Evolutionary conservation across 495 filamentous ascomycete genomes (phyloP).

Genomic region (Talaromyces borbonicus): DNA sequence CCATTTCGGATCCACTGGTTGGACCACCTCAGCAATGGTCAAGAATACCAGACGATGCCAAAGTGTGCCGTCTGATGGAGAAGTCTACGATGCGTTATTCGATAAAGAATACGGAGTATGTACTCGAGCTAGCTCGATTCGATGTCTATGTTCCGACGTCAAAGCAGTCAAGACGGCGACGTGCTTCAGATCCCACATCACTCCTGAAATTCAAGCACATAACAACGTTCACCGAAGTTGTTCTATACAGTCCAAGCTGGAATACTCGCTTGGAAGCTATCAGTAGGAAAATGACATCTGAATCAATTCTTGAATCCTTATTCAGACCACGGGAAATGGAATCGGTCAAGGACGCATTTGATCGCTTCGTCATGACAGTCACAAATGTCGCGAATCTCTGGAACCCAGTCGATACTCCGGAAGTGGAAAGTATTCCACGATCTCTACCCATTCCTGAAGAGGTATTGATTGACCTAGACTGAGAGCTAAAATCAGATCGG

Average conservation of each 20-base stretch:
- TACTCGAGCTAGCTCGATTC: conserved; percentile 47
- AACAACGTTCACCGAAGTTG: conserved; percentile 32
- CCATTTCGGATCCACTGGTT: conserved; percentile 11
- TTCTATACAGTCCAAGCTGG: conserved; percentile 43
- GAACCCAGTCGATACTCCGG: conserved; percentile 9
- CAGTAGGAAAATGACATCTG: conserved; percentile 19
- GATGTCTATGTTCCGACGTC: conserved; percentile 31
- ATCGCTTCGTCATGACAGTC: conserved; percentile 26
- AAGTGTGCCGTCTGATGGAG: conserved; percentile 29
- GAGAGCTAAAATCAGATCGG: no score
- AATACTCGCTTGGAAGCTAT: conserved; percentile 28
- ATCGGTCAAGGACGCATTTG: conserved; percentile 18
- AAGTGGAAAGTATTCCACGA: not conserved
- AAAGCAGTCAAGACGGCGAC: not conserved
- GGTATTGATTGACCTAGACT: not conserved
- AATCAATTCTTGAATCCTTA: conserved; percentile 31
- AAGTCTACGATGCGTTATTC: conserved; percentile 41
- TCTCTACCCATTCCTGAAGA: not conserved
- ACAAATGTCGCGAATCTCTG: conserved; percentile 20
- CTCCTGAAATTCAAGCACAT: conserved; percentile 10
- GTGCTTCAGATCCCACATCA: not conserved
- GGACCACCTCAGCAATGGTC: conserved; percentile 18
- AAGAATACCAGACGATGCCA: conserved; percentile 13
- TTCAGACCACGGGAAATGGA: conserved; percentile 23
- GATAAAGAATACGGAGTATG: conserved; percentile 37